Base-by-base conservation (phyloP, 768 basidiomycete species). In the Calocera cornea region DNA sequence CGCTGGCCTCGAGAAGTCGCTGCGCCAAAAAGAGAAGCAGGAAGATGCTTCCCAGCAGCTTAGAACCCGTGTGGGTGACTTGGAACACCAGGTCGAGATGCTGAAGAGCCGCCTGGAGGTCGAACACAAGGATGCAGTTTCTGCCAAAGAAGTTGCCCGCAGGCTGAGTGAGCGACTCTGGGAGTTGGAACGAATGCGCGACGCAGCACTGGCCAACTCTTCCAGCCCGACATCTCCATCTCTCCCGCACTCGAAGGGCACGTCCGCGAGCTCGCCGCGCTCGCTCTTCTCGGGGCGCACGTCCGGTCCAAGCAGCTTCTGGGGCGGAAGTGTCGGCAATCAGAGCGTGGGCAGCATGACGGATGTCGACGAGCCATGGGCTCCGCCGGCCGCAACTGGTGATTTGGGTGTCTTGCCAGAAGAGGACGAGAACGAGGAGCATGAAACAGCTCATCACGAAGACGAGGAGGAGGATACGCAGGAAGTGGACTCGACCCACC, bases 261-360 rank as follows among this genome's bases (percentile, higher is more conserved):
- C 54, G 8, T 60, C 54, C 16, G 54, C 54, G 27, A 60, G 54
- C 31, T 60, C 54, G 5, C 54, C 54, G 8, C 54, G 54, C 31
- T 60, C 54, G 14, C 24, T 60, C 27, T 60, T 60, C 22, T 60
- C 54, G 31, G 54, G 54, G 19, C 24, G 54, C 31, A 60, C 54
- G 14, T 60, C 54, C 31, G 54, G 54, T 22, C 14, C 54, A 12
- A 60, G 54, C 27, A 60, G 54, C 27, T 60, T 60, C 16, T 60
- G 54, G 54, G 54, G 44, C 19, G 44, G 54, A 60, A 60, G 54
- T 22, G 27, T 31, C 31, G 54, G 31, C 31, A 60, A 60, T 33
- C 54, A 60, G 5, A 60, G 54, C 54, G 19, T 60, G 27, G 54
- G 54, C 54, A 60, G 54, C 31, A 60, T 60, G 54, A 60, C 54